Conservation (phyloP, 352 stramenopile species). For the Globisporangium abappressorium region DNA sequence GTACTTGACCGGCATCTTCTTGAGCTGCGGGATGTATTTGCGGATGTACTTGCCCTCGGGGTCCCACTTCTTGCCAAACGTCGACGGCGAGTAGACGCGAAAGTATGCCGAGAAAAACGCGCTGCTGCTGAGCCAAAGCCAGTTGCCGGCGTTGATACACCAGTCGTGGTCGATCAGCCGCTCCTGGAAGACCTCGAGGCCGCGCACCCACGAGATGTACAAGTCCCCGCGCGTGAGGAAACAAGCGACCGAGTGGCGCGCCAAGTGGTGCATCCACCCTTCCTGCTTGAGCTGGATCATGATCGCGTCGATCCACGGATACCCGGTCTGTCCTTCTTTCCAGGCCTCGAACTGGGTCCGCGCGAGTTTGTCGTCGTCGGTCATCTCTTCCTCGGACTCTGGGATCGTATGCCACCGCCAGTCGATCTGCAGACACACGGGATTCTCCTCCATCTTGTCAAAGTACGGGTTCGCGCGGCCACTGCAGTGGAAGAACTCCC, state of each 20-base stretch:
- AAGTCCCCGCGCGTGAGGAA: conserved; percentile 98
- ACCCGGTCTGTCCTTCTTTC: conserved; percentile 94
- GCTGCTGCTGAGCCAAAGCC: conserved; percentile 94
- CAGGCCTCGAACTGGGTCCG: conserved; percentile 88
- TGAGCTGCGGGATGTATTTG: conserved; percentile 91
- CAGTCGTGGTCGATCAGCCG: conserved; percentile 96
- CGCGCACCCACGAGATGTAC: conserved; percentile 94
- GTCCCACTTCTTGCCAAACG: conserved; percentile 97
- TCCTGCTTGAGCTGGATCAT: conserved; percentile 93
- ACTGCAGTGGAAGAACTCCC: conserved; percentile 93
- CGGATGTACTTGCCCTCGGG: conserved; percentile 89
- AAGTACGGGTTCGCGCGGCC: conserved; percentile 85
- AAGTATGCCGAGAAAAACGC: conserved; percentile 98
- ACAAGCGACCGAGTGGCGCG: conserved; percentile 95
- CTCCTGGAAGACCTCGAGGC: conserved; percentile 90
- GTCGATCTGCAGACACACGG: conserved; percentile 85
- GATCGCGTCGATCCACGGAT: conserved; percentile 97
- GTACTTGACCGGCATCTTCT: conserved; percentile 84
- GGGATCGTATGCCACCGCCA: conserved; percentile 88
- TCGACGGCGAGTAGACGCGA: conserved; percentile 93
- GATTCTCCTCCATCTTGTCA: conserved; percentile 94
- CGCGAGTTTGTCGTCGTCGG: conserved; percentile 82
- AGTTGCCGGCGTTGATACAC: conserved; percentile 97
- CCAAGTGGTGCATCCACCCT: conserved; percentile 89
- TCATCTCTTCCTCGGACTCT: conserved; percentile 50